A percentile compares a stretch with the other conserved stretches of the same genome.
These are phyloP conservation scores for Alternaria gansuensis DNA, from an alignment of 2,329 filamentous ascomycete genomes.

Conservation along the genomic window DNA sequence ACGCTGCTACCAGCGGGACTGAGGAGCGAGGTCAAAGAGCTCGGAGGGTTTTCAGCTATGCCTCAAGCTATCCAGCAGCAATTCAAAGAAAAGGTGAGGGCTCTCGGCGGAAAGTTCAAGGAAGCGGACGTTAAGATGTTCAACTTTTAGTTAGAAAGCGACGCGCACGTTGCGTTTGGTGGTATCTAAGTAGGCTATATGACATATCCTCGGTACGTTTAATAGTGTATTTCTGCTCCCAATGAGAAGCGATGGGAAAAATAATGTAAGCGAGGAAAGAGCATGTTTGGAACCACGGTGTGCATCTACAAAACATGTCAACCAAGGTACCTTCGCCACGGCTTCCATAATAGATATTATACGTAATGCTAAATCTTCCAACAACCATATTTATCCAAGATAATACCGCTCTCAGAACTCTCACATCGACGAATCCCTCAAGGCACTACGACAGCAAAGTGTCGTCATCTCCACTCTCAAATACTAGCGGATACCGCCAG, in stretches of 20 bases:
- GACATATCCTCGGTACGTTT: not conserved
- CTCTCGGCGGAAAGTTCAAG: not conserved
- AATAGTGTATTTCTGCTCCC: not conserved
- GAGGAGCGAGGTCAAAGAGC: not conserved
- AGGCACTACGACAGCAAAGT: not conserved
- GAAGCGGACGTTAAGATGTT: not conserved
- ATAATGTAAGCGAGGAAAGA: not conserved
- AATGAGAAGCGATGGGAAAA: not conserved
- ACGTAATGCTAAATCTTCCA: not conserved
- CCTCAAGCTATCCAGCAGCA: not conserved
- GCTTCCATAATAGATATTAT: not conserved
- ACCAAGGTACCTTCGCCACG: not conserved
- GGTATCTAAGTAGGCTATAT: not conserved
- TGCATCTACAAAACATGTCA: not conserved
- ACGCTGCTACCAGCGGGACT: not conserved
- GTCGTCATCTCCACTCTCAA: not conserved
- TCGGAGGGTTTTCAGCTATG: constrained; percentile 3
- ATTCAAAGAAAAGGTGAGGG: constrained; percentile 2
- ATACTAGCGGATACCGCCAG: not conserved
- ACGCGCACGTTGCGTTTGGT: not conserved
- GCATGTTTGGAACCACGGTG: constrained; percentile 1
- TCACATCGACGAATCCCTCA: not conserved
- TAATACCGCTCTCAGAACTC: not conserved
- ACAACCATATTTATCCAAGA: not conserved
- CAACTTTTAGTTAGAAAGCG: not conserved